Base-by-base conservation (phyloP, 2,329 filamentous ascomycete genomes). In the Cladophialophora yegresii region DNA sequence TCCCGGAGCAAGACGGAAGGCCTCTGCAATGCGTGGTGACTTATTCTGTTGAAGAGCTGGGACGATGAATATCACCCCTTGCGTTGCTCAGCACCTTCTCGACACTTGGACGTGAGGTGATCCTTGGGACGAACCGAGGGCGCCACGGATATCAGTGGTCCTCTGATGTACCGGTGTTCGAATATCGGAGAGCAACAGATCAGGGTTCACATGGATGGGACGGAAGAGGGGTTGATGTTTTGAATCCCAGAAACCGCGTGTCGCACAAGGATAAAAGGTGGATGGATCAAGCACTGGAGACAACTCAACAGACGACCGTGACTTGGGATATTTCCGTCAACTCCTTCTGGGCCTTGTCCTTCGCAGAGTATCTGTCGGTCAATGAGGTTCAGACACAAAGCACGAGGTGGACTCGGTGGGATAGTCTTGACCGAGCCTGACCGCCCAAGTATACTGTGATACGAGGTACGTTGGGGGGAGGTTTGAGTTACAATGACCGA, bases 331-430 rank as follows among this genome's bases (percentile, higher is more conserved):
- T 30, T 33, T 30, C 26, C 45, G 55, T 28, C 30, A 26, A 16
- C 26, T 12, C 30, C 45, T 33, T 23, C 30, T 20, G 57, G 20
- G 51, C 32, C 51, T 26, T 10, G 51, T 54, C n/a, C 51, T 33
- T 54, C 28, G 51, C 28, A 13, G 28, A 54, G 51, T 50, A 50
- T 54, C 51, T 26, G 16, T 28, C 51, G 16, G 51, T 28, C 51
- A 59, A 59, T 59, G 57, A 53, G 45, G 32, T 30, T 43, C 30
- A 51, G 47, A 51, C 57, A 47, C 47, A 59, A n/a, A 36, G 57
- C 57, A 59, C 57, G 57, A 30, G 57, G 47, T 43, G 47, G 57
- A 22, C n/a, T 53, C 22, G 56, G 47, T 40, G 30, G 28, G 13
- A 32, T 28, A 22, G 54, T 28, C 22, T n/a, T 30, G 28, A 16